Evolutionary conservation across 129 eudicot genomes (phyloP), one percentile per base, ranked within the genome.

Genomic region (Oenanthe sinensis): DNA sequence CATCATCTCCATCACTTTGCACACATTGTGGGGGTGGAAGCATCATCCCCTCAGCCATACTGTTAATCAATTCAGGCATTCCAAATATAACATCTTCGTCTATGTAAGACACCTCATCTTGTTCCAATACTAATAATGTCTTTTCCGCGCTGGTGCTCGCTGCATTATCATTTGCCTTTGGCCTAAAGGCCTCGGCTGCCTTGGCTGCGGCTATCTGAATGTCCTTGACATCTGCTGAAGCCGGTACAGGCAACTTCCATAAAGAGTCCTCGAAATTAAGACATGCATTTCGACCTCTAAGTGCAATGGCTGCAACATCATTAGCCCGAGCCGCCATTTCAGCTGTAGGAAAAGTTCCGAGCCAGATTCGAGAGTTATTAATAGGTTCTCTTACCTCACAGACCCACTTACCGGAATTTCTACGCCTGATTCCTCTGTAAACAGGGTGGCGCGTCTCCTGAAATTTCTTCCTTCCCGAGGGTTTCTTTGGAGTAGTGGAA

Each of bases 31-130:
- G 76, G 14, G 76, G 76, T 4, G 76, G 37, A 22, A 73, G 19
- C 55, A 73, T 82, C 83, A 87, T 37, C 54, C 88, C 91, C 26
- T 87, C 86, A 19, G 87, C 87, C 86, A 87, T 76, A n/a, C 79
- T 67, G 1, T 78, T 45, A 20, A 87, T 63, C 83, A 87, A 37
- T 10, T 82, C 84, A 22, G 85, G 88, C 88, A 84, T 84, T 4
- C 88, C 84, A 30, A 79, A 87, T 19, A 62, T 63, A n/a, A 46
- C 74, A 4, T 87, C 88, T 6, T 87, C 90, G 12, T 87, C 76
- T 28, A 72, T 22, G 36, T 22, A 72, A 42, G 26, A 22, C 8
- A 1, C 33, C 5, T 22, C 47, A n/a, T 44, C 30, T 13, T 44
- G 20, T 8, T 4, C 1, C 36, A 12, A 4, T 22, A 6, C 65